Percentiles rank a stretch among this genome's conserved stretches.
These are phyloP conservation scores for Mycena metata DNA, from an alignment of 768 basidiomycete genomes.

Conservation along the genomic window DNA sequence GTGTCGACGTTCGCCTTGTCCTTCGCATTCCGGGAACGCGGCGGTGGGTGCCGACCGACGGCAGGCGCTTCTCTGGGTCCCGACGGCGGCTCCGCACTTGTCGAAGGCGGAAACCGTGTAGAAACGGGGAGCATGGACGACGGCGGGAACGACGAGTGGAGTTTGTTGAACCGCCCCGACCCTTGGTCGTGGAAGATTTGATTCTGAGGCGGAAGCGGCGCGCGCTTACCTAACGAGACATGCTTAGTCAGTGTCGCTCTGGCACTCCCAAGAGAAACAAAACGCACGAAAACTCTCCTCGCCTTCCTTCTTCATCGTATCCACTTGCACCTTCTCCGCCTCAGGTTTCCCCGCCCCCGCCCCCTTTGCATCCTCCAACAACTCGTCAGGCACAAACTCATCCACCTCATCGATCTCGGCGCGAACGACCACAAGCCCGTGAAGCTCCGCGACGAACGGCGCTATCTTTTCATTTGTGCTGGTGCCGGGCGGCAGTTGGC, in stretches of 20 bases:
- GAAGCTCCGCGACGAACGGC: neutral
- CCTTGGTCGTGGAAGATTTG: slow-evolving; percentile 18
- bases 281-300: slow-evolving; percentile 21
- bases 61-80: slow-evolving; percentile 27
- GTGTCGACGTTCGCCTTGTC: slow-evolving; percentile 21
- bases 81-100: neutral
- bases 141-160: neutral
- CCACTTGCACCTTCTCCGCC: slow-evolving; percentile 6
- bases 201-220: slow-evolving; percentile 29
- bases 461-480: neutral
- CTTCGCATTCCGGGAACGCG: slow-evolving; percentile 21
- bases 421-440: slow-evolving; percentile 5
- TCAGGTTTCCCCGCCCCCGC: slow-evolving; percentile 9
- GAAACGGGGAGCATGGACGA: slow-evolving; percentile 21
- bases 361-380: slow-evolving; percentile 31
- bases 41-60: slow-evolving; percentile 8
- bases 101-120: slow-evolving; percentile 14
- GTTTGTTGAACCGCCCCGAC: slow-evolving; percentile 8
- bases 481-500: neutral
- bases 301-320: neutral
- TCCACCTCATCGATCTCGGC: slow-evolving; percentile 23
- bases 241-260: neutral
- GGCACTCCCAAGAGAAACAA: neutral
- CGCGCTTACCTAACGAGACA: slow-evolving; percentile 24
- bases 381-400: slow-evolving; percentile 35